Conservation (phyloP, 331 rosid species). For the Arachis monticola region DNA sequence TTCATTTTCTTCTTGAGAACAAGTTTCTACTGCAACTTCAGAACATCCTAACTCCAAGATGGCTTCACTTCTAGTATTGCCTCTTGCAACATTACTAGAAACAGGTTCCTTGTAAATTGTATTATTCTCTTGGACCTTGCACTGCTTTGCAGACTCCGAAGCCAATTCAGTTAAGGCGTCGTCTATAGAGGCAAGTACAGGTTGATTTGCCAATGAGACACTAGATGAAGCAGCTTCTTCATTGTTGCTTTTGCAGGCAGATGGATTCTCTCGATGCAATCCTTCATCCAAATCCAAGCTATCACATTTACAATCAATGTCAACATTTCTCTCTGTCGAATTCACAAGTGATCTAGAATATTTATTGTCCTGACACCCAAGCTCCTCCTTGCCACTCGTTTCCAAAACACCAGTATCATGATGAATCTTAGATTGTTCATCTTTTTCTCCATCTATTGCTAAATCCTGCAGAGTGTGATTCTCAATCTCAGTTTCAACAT, state of each 20-base stretch:
- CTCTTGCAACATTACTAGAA: conserved; percentile 38
- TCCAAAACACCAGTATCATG: conserved; percentile 39
- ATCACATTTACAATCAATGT: conserved; percentile 35
- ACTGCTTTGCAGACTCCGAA: conserved; percentile 40
- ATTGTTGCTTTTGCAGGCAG: conserved; percentile 45
- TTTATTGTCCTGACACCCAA: conserved; percentile 25
- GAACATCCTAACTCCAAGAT: conserved; percentile 34
- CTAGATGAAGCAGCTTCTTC: conserved; percentile 47
- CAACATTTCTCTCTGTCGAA: conserved; percentile 41
- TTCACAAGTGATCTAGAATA: conserved; percentile 38
- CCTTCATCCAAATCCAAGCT: conserved; percentile 39
- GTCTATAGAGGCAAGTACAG: conserved; percentile 30
- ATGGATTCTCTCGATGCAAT: conserved; percentile 46
- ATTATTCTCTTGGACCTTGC: conserved; percentile 38
- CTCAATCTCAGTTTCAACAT: conserved; percentile 43
- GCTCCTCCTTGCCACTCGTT: conserved; percentile 37
- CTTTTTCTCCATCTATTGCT: conserved; percentile 39
- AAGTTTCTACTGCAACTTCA: conserved; percentile 46
- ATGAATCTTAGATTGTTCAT: conserved; percentile 42
- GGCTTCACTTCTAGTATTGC: conserved; percentile 38
- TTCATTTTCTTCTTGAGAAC: conserved; percentile 40
- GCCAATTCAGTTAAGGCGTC: neutral
- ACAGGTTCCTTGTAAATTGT: conserved; percentile 41
- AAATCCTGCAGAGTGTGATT: conserved; percentile 41
- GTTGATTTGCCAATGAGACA: conserved; percentile 45